Evolutionary conservation across 2,329 filamentous ascomycete genomes (phyloP), one percentile per base, ranked within the genome.

Genomic region (Fusarium brevicatenulatum): DNA sequence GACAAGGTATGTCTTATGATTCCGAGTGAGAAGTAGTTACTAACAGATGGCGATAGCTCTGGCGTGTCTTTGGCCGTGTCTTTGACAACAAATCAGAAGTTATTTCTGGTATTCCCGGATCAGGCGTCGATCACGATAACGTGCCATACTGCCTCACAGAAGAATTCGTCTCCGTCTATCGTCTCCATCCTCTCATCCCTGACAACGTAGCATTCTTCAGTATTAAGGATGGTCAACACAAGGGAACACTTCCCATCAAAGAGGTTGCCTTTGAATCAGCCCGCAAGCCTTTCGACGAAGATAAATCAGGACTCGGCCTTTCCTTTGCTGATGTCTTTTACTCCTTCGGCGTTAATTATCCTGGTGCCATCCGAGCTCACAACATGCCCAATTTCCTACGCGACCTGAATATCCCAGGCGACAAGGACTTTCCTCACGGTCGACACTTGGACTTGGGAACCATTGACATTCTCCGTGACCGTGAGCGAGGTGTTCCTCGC

Each of bases 31-130:
- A 25, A 25, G 5, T 25, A 25, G 25, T 25, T 25, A 25, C 34
- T 16, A 9, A 36, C 7, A 1, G 15, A 9, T 36, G 34, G 3
- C 1, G 15, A 36, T 36, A 71, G 68, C 18, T 71, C 1, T 71
- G 68, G 68, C 63, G 55, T 15, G 68, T 42, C 0, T 71, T 71
- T 9, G 68, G 68, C 1, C 46, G 68, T 5, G 19, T 54, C 1
- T 68, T 71, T n/a, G 37, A 68, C 7, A 71, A 71, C 25, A 71
- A 71, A 9, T 71, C 68, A 3, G 68, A 71, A 10, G 68, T 71
- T 5, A 30, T 71, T 5, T 71, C 68, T 0, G 68, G 68, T 9
- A 71, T 71, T 16, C 68, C 68, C 21, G 68, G 68, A 7, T 71
- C 68, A 4, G 47, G 56, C 1, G 68, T 71, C 2, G 34, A 71